Evolutionary conservation across 805 yeast species (phyloP).

Genomic region (Candida sanyiensis): DNA sequence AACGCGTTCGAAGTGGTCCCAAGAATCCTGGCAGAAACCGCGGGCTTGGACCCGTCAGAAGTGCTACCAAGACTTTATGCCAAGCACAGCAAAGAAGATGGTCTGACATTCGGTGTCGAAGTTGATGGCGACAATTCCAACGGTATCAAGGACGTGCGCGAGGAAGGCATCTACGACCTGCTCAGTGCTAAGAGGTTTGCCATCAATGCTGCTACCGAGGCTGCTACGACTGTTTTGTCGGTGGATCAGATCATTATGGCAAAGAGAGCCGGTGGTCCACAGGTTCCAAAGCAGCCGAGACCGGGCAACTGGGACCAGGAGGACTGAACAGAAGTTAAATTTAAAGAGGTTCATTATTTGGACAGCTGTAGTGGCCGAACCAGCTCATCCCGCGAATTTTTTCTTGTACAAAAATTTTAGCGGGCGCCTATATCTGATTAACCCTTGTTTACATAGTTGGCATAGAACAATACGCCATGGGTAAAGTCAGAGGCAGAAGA

Average conservation of each 20-base stretch:
- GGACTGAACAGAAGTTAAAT: constrained; percentile 42
- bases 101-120: constrained; percentile 56
- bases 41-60: constrained; percentile 88
- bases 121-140: constrained; percentile 66
- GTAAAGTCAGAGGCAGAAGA: constrained; percentile 40
- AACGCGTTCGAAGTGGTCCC: constrained; percentile 94
- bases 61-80: constrained; percentile 86
- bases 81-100: constrained; percentile 57
- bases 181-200: constrained; percentile 79
- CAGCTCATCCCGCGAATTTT: no score
- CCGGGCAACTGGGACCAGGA: constrained; percentile 97
- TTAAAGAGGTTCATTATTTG: no score
- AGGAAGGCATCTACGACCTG: constrained; percentile 71
- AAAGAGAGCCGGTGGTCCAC: constrained; percentile 97
- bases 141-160: constrained; percentile 67
- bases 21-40: constrained; percentile 85
- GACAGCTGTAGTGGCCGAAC: no score
- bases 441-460: neutral
- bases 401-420: no score
- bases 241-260: constrained; percentile 99
- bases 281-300: constrained; percentile 74
- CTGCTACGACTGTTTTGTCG: constrained; percentile 82
- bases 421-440: no score
- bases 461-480: constrained; percentile 13
- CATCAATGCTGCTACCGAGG: constrained; percentile 89